phyloP scores from a whole-genome alignment of 2,329 filamentous ascomycete genomes.

The Mollisiaceae sp. region DNA sequence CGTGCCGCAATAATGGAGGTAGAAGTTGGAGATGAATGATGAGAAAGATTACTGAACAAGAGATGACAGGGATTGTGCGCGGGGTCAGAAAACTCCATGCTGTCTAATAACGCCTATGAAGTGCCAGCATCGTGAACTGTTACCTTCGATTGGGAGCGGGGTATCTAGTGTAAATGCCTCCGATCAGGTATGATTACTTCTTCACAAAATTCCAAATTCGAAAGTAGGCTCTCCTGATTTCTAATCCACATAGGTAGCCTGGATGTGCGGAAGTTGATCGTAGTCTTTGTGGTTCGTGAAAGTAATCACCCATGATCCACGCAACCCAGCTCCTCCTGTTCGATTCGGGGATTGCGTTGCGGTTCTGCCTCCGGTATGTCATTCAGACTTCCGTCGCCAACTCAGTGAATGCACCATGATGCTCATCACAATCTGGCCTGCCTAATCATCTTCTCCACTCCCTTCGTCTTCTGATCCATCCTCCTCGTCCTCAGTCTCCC shows the following conservation, averaged over 20 bases:
- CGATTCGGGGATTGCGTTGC: background rate
- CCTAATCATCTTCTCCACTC: background rate
- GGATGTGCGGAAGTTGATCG: background rate
- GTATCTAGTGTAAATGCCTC: background rate
- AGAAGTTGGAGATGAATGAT: too few species aligned
- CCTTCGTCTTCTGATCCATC: slow-evolving; percentile 3
- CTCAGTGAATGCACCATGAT: background rate
- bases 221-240: background rate
- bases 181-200: background rate
- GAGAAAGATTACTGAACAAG: background rate
- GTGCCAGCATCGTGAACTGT: background rate
- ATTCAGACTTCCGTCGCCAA: background rate
- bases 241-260: background rate
- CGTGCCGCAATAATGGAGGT: background rate
- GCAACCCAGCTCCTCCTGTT: too few species aligned
- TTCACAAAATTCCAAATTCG: background rate
- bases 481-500: slow-evolving; percentile 17
- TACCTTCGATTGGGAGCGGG: background rate
- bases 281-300: background rate
- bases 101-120: background rate
- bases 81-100: too few species aligned
- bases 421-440: background rate
- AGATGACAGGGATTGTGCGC: background rate
- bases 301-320: too few species aligned
- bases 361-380: background rate